A percentile compares a stretch with the other conserved stretches of the same genome.
phyloP scores from a whole-genome alignment of 2,329 filamentous ascomycete genomes.

The Clarireedia paspali region DNA sequence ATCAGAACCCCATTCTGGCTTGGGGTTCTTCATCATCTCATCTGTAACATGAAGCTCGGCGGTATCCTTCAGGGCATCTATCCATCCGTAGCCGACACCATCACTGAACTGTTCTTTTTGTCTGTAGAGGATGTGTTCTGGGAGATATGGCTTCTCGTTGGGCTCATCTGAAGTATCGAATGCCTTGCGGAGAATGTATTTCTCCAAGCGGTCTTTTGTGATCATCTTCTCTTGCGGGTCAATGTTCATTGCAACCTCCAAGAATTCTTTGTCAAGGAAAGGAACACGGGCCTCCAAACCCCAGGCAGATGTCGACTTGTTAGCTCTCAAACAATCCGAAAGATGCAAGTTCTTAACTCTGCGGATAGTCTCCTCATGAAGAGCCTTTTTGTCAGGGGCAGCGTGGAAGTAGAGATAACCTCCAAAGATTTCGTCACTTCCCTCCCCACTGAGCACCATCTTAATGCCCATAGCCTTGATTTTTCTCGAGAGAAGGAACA shows the following conservation, averaged over 20 bases:
- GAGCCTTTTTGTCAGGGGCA: constrained; percentile 81
- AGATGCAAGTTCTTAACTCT: constrained; percentile 95
- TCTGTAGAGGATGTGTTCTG: constrained; percentile 90
- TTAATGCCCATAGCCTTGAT: constrained; percentile 99
- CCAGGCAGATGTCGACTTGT: constrained; percentile 99
- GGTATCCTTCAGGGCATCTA: constrained; percentile 92
- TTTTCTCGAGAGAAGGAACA: constrained; percentile 96
- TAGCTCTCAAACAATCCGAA: constrained; percentile 92
- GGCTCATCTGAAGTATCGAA: constrained; percentile 92
- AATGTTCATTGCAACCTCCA: constrained; percentile 87
- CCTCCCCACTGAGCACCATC: constrained; percentile 97
- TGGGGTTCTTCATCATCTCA: constrained; percentile 98
- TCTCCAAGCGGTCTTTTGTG: constrained; percentile 66
- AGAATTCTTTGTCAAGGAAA: constrained; percentile 96
- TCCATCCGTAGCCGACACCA: constrained; percentile 98
- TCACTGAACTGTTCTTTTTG: constrained; percentile 99
- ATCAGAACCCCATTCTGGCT: constrained; percentile 89
- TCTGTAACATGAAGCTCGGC: constrained; percentile 86
- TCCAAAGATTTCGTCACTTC: constrained; percentile 96
- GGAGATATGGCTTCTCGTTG: constrained; percentile 75
- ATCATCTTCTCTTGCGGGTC: constrained; percentile 96
- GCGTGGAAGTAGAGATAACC: constrained; percentile 98
- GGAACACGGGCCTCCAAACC: constrained; percentile 95
- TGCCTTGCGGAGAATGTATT: constrained; percentile 95
- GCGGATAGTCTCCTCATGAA: constrained; percentile 91